These are phyloP conservation scores for Spiromastix sp. DNA, from an alignment of 2,329 filamentous ascomycete species.

Conservation along the genomic window DNA sequence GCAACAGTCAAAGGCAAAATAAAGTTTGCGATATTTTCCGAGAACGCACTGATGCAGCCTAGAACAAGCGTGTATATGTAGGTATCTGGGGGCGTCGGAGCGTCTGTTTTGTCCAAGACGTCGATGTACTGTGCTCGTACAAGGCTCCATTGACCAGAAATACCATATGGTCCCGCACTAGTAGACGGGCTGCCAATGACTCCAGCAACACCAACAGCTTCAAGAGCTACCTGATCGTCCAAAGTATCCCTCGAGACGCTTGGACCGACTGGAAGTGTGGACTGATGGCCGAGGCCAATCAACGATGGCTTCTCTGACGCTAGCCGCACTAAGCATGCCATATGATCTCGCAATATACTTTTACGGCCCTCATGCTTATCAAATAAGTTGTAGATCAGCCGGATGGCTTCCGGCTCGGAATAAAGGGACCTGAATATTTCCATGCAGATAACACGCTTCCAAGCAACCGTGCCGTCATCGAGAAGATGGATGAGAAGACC, in stretches of 20 bases:
- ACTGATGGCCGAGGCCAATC: constrained; percentile 83
- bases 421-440: constrained; percentile 84
- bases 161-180: constrained; percentile 58
- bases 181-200: constrained; percentile 68
- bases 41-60: constrained; percentile 79
- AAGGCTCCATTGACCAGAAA: constrained; percentile 85
- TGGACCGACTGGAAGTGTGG: constrained; percentile 62
- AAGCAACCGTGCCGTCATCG: constrained; percentile 65
- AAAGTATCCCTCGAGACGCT: constrained; percentile 47
- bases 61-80: constrained; percentile 87
- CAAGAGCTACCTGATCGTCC: constrained; percentile 76
- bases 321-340: constrained; percentile 80
- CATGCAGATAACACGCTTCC: constrained; percentile 86
- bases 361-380: constrained; percentile 64
- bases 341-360: constrained; percentile 67
- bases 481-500: constrained; percentile 74
- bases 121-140: constrained; percentile 83
- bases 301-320: constrained; percentile 82
- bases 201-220: constrained; percentile 77
- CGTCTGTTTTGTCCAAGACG: constrained; percentile 82
- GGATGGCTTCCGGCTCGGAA: constrained; percentile 64
- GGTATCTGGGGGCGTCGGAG: constrained; percentile 75
- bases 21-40: constrained; percentile 86
- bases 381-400: constrained; percentile 71
- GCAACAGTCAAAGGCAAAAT: constrained; percentile 84